Percentiles rank a stretch among this genome's conserved stretches.
Conservation (phyloP, 495 filamentous ascomycete genomes). For the Polyplosphaeria fusca region DNA sequence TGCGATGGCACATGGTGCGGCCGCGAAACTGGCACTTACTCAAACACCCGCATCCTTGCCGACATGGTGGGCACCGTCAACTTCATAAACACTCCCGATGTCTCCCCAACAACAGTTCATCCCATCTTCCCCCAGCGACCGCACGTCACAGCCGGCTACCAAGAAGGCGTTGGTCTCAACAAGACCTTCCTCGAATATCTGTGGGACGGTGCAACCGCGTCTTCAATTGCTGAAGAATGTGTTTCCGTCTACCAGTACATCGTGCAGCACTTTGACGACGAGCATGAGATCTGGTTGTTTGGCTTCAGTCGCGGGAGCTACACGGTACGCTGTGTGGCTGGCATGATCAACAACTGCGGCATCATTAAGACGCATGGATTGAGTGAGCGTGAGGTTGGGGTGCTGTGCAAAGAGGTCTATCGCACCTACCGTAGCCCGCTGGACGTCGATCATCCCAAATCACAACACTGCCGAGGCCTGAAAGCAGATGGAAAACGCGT, state of each 20-base stretch:
- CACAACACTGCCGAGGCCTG: not conserved
- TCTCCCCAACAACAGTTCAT: slow-evolving; percentile 12
- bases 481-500: not conserved
- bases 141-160: slow-evolving; percentile 18
- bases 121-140: not conserved
- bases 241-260: slow-evolving; percentile 22
- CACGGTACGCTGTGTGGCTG: slow-evolving; percentile 25
- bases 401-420: slow-evolving; percentile 25
- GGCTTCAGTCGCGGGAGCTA: slow-evolving; percentile 25
- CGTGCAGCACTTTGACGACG: slow-evolving; percentile 10
- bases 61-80: slow-evolving; percentile 11
- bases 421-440: slow-evolving; percentile 22
- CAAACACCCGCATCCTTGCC: slow-evolving; percentile 14
- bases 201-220: slow-evolving; percentile 24
- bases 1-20: slow-evolving; percentile 27
- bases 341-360: slow-evolving; percentile 33
- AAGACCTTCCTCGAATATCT: slow-evolving; percentile 24
- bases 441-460: slow-evolving; percentile 15
- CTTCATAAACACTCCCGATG: not conserved
- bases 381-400: not conserved
- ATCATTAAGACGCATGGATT: slow-evolving; percentile 13
- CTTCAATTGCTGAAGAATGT: slow-evolving; percentile 30
- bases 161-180: slow-evolving; percentile 29
- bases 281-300: slow-evolving; percentile 27
- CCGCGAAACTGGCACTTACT: slow-evolving; percentile 11